Percentiles rank a stretch among this genome's conserved stretches.
phyloP scores from a whole-genome alignment of 495 filamentous ascomycete species.

The Penicillium coffeae region DNA sequence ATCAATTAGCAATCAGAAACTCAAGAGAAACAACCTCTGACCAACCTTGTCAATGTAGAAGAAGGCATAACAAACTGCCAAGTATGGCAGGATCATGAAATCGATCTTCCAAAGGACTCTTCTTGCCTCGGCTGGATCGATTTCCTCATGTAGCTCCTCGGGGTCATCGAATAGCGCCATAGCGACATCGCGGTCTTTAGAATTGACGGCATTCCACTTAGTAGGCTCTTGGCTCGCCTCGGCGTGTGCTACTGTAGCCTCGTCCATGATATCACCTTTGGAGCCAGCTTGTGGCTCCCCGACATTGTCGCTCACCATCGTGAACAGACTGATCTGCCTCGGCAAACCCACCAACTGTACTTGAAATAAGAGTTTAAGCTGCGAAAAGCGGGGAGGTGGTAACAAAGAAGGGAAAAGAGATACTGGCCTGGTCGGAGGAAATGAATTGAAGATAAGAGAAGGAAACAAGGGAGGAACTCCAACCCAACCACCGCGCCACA shows the following conservation, averaged over 20 bases:
- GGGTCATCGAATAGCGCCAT: slow-evolving; percentile 42
- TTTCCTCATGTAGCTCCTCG: slow-evolving; percentile 40
- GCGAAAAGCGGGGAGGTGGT: not conserved
- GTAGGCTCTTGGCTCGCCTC: slow-evolving; percentile 21
- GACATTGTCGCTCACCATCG: slow-evolving; percentile 9
- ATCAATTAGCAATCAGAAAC: not conserved
- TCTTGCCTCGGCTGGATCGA: slow-evolving; percentile 47
- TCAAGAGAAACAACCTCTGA: slow-evolving; percentile 4
- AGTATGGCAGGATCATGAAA: slow-evolving; percentile 45
- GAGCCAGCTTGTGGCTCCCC: slow-evolving; percentile 15
- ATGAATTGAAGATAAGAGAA: too few species aligned
- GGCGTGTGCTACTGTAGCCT: slow-evolving; percentile 20
- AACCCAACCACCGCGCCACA: too few species aligned
- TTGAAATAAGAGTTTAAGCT: not conserved
- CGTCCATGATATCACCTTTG: slow-evolving; percentile 21
- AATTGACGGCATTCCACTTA: slow-evolving; percentile 27
- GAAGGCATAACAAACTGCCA: slow-evolving; percentile 58
- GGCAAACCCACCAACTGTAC: not conserved
- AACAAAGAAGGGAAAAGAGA: not conserved
- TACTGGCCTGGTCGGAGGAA: not conserved
- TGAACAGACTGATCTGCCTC: not conserved
- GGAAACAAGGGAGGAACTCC: too few species aligned
- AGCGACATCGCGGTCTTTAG: slow-evolving; percentile 40
- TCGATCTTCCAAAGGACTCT: slow-evolving; percentile 54
- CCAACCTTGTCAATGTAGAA: slow-evolving; percentile 52